Conservation (phyloP, 108 stramenopile species). For the Cylindrotheca fusiformis region DNA sequence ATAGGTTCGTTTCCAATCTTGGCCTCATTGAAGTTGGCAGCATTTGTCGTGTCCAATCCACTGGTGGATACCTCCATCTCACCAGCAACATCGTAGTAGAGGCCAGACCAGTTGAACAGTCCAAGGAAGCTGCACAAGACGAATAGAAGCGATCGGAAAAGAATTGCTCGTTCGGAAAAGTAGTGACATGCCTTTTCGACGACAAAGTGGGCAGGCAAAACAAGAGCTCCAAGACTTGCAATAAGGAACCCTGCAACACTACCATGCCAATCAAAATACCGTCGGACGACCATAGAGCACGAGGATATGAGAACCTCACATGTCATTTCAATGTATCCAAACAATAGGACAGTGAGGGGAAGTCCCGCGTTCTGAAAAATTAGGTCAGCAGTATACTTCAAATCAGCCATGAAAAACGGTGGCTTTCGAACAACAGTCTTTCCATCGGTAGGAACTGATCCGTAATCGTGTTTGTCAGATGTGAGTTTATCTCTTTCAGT, state of each 20-base stretch:
- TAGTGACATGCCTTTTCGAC: slow-evolving; percentile 53
- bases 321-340: slow-evolving; percentile 61
- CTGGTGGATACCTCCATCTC: neutral
- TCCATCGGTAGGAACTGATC: too few species aligned
- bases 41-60: neutral
- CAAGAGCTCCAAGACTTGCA: slow-evolving; percentile 57
- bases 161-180: slow-evolving; percentile 52
- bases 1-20: slow-evolving; percentile 10
- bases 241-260: slow-evolving; percentile 58
- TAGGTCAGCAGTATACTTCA: neutral
- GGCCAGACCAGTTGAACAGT: slow-evolving; percentile 46
- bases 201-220: slow-evolving; percentile 68
- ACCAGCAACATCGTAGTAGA: slow-evolving; percentile 25
- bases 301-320: slow-evolving; percentile 69
- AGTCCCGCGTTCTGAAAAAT: slow-evolving; percentile 51
- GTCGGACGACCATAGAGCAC: slow-evolving; percentile 59
- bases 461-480: too few species aligned
- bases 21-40: neutral
- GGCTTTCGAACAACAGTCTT: neutral
- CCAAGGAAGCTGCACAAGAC: slow-evolving; percentile 38
- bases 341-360: slow-evolving; percentile 60
- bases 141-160: slow-evolving; percentile 44
- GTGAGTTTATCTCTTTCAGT: neutral
- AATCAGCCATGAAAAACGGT: neutral
- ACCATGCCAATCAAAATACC: slow-evolving; percentile 66